phyloP scores from a whole-genome alignment of 352 stramenopile genomes.

The Plasmopara muralis region DNA sequence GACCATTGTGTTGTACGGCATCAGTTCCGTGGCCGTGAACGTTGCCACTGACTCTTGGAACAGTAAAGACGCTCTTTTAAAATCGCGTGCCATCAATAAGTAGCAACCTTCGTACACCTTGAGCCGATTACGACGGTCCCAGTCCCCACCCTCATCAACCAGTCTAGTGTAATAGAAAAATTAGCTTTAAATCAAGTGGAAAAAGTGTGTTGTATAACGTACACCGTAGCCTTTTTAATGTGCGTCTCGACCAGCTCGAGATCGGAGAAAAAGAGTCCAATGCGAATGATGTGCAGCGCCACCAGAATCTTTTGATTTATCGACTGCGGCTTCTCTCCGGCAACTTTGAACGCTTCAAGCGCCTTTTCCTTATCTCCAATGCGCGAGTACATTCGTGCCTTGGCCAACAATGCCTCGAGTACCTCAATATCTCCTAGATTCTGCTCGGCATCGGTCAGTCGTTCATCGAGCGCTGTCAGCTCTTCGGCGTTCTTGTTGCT shows the following conservation, averaged over 20 bases:
- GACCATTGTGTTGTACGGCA: slow-evolving; percentile 96
- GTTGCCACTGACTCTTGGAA: slow-evolving; percentile 97
- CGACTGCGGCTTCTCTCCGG: slow-evolving; percentile 90
- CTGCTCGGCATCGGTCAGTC: slow-evolving; percentile 90
- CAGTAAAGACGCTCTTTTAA: slow-evolving; percentile 89
- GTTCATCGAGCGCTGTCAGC: slow-evolving; percentile 76
- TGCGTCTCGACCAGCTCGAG: slow-evolving; percentile 75
- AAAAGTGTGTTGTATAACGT: slow-evolving; percentile 10
- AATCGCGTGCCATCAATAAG: slow-evolving; percentile 89
- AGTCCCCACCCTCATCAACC: slow-evolving; percentile 96
- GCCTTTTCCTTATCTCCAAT: slow-evolving; percentile 90
- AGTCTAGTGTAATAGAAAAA: slow-evolving; percentile 28
- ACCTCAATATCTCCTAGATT: slow-evolving; percentile 98
- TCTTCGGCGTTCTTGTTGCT: slow-evolving; percentile 53
- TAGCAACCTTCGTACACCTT: slow-evolving; percentile 98
- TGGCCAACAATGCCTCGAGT: slow-evolving; percentile 90
- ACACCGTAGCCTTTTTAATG: slow-evolving; percentile 85
- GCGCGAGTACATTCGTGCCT: slow-evolving; percentile 91
- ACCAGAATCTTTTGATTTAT: slow-evolving; percentile 98
- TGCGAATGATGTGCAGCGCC: slow-evolving; percentile 89
- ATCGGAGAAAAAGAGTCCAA: slow-evolving; percentile 85
- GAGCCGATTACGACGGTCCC: slow-evolving; percentile 97
- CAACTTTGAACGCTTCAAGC: slow-evolving; percentile 87
- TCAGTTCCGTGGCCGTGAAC: slow-evolving; percentile 97
- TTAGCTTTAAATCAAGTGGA: background rate